phyloP scores from a whole-genome alignment of 805 yeast species.

The Nakazawaea molendinolei region DNA sequence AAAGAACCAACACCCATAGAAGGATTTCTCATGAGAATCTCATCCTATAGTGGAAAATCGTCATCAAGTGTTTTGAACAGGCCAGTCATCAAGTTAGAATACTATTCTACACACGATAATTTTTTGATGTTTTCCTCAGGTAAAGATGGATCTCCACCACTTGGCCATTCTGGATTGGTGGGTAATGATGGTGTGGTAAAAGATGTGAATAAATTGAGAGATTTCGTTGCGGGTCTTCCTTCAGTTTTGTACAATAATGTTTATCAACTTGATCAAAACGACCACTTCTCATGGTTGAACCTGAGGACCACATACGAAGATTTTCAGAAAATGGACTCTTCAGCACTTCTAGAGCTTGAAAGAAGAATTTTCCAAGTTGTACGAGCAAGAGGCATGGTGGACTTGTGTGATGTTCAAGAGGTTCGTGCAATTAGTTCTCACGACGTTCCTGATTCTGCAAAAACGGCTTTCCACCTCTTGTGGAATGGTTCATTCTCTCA shows the following conservation, averaged over 20 bases:
- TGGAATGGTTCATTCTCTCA: slow-evolving; percentile 23
- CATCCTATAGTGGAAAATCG: slow-evolving; percentile 40
- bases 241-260: slow-evolving; percentile 43
- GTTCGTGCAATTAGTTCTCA: slow-evolving; percentile 27
- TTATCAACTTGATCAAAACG: slow-evolving; percentile 40
- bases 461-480: slow-evolving; percentile 22
- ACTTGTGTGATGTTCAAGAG: slow-evolving; percentile 42
- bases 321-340: slow-evolving; percentile 42
- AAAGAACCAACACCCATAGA: slow-evolving; percentile 72
- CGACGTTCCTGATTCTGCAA: slow-evolving; percentile 20
- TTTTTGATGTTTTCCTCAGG: slow-evolving; percentile 53
- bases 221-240: slow-evolving; percentile 24
- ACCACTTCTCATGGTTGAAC: slow-evolving; percentile 60
- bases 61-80: slow-evolving; percentile 21
- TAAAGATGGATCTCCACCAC: slow-evolving; percentile 55
- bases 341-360: slow-evolving; percentile 60
- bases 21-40: slow-evolving; percentile 64
- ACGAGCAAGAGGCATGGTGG: slow-evolving; percentile 55
- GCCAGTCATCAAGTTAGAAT: slow-evolving; percentile 46
- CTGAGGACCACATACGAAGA: slow-evolving; percentile 28
- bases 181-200: slow-evolving; percentile 22
- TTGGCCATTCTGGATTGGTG: slow-evolving; percentile 27
- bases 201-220: slow-evolving; percentile 19
- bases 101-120: slow-evolving; percentile 57
- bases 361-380: slow-evolving; percentile 51